Evolutionary conservation across 441 rosid genomes (phyloP).

Genomic region (Pelargonium myrrhifolium): DNA sequence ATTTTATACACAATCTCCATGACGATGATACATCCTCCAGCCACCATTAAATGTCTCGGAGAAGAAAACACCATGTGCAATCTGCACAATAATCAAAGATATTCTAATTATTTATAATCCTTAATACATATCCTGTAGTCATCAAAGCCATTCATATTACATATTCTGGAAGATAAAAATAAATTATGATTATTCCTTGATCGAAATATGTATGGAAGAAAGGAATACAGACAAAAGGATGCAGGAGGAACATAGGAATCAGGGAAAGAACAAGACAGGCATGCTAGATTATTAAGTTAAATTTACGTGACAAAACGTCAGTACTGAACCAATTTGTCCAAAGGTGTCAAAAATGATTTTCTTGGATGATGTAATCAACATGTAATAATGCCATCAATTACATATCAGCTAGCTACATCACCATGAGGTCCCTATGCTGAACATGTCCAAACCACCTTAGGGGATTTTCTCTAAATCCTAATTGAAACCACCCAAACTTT

Average conservation of each 20-base stretch:
- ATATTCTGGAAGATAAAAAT: neutral
- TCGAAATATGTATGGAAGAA: neutral
- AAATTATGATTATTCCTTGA: neutral
- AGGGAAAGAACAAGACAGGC: neutral
- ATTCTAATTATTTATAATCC: constrained; percentile 9
- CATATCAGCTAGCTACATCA: no score
- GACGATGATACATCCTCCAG: constrained; percentile 71
- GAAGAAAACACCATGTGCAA: constrained; percentile 98
- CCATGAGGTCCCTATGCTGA: no score
- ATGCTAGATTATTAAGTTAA: neutral
- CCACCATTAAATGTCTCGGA: constrained; percentile 82
- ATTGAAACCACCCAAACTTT: neutral
- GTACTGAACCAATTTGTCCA: constrained; percentile 5
- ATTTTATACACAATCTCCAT: constrained; percentile 70
- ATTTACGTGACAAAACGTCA: neutral
- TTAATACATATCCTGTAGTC: neutral
- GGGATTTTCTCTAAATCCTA: neutral
- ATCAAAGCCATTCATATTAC: neutral
- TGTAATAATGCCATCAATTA: no score
- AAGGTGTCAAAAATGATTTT: constrained; percentile 1
- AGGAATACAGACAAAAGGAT: neutral
- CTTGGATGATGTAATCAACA: neutral
- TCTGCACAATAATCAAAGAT: constrained; percentile 34
- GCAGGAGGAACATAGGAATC: neutral
- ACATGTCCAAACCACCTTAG: neutral